A percentile compares a stretch with the other conserved stretches of the same genome.
These are phyloP conservation scores for Xylaria acuta DNA, from an alignment of 495 filamentous ascomycete genomes.

Conservation along the genomic window DNA sequence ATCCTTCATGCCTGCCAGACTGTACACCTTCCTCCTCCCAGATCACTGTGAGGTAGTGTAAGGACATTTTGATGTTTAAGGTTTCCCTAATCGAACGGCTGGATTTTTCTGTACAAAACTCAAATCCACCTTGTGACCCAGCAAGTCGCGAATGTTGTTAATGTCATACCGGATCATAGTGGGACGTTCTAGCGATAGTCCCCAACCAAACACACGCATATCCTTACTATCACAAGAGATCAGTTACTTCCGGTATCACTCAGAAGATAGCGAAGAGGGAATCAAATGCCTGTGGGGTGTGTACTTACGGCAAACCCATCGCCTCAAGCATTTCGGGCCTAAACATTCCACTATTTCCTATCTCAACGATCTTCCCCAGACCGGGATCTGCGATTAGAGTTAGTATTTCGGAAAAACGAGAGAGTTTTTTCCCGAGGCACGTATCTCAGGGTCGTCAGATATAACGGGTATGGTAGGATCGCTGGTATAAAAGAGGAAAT, in stretches of 20 bases:
- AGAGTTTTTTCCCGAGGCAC: background rate
- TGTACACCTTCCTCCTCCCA: no score
- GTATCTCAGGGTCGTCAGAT: background rate
- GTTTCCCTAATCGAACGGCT: slow-evolving; percentile 78
- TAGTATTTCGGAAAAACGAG: background rate
- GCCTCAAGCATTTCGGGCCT: slow-evolving; percentile 92
- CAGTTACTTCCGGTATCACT: background rate
- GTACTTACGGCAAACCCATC: slow-evolving; percentile 42
- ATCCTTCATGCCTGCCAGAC: no score
- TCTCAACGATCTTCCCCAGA: slow-evolving; percentile 90
- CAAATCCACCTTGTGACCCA: slow-evolving; percentile 85
- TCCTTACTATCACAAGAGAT: slow-evolving; percentile 42
- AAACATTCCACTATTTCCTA: slow-evolving; percentile 98
- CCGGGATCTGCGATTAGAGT: slow-evolving; percentile 62
- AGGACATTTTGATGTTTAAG: slow-evolving; percentile 48
- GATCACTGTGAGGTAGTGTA: no score
- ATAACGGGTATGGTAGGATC: background rate
- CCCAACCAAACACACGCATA: slow-evolving; percentile 90
- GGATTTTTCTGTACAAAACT: slow-evolving; percentile 82
- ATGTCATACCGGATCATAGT: slow-evolving; percentile 98
- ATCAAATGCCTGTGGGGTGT: background rate
- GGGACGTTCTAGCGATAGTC: slow-evolving; percentile 87
- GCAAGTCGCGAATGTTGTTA: slow-evolving; percentile 81
- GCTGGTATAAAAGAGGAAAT: background rate
- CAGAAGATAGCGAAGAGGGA: background rate